A percentile compares a stretch with the other conserved stretches of the same genome.
Conservation (phyloP, 2,329 filamentous ascomycete species). For the Teratosphaeria pseudoeucalypti region DNA sequence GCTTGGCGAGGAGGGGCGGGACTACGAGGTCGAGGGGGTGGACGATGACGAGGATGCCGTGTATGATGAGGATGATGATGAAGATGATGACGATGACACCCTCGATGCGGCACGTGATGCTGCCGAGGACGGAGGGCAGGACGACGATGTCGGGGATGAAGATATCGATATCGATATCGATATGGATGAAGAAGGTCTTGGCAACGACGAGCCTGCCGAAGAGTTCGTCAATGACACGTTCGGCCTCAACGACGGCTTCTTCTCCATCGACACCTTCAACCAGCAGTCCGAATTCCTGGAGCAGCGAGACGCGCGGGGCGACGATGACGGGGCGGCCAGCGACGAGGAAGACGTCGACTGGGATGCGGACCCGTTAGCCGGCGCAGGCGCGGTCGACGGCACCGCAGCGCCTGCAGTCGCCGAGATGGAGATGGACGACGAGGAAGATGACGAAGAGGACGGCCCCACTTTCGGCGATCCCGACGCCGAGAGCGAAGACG, state of each 20-base stretch:
- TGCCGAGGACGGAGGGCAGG: constrained; percentile 15
- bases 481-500: constrained; percentile 55
- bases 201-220: constrained; percentile 40
- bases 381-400: constrained; percentile 25
- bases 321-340: constrained; percentile 67
- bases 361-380: constrained; percentile 61
- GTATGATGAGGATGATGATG: constrained; percentile 14
- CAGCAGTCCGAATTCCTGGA: constrained; percentile 84
- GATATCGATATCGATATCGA: constrained; percentile 30
- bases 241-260: constrained; percentile 93
- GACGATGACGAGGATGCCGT: constrained; percentile 19
- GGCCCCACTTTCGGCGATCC: constrained; percentile 78
- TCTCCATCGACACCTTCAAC: constrained; percentile 96
- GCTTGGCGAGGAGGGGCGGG: constrained; percentile 24
- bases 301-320: constrained; percentile 68
- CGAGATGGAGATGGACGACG: constrained; percentile 41
- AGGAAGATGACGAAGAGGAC: constrained; percentile 61
- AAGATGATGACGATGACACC: constrained; percentile 26
- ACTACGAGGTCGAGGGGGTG: constrained; percentile 24
- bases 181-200: constrained; percentile 29
- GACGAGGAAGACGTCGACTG: constrained; percentile 76
- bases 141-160: constrained; percentile 28
- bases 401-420: constrained; percentile 21
- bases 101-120: constrained; percentile 26
- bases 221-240: constrained; percentile 62